phyloP scores from a whole-genome alignment of 140 eudicot genomes.

The Senecio squalidus region DNA sequence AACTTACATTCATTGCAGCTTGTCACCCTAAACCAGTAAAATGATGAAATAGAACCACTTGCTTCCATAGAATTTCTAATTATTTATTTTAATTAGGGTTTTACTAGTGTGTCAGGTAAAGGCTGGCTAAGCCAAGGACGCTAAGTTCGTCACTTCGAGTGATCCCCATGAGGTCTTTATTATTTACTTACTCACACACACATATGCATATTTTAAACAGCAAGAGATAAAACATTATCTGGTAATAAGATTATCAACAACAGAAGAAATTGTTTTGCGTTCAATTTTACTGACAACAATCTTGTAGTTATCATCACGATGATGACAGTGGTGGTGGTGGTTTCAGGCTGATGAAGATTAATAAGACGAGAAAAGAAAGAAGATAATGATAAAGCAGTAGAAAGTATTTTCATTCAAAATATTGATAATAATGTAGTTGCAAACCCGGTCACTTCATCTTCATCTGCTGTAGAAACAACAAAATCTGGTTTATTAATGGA shows the following conservation, averaged over 20 bases:
- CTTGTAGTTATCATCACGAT: background rate
- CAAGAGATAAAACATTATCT: too few species aligned
- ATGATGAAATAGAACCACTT: background rate
- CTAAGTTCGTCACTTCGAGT: too few species aligned
- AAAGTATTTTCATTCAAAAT: background rate
- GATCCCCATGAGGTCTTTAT: too few species aligned
- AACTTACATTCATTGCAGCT: background rate
- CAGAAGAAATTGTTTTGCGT: background rate
- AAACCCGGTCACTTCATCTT: background rate
- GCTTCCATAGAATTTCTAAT: too few species aligned
- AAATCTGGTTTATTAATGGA: background rate
- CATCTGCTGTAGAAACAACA: background rate
- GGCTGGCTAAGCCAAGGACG: too few species aligned
- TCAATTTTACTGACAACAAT: background rate
- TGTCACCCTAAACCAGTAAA: background rate
- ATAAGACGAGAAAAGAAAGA: too few species aligned
- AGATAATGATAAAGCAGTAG: background rate
- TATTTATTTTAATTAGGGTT: too few species aligned
- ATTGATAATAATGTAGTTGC: background rate
- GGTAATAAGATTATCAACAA: background rate
- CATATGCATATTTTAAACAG: too few species aligned
- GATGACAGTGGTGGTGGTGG: background rate
- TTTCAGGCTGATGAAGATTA: background rate
- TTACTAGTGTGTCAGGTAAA: too few species aligned
- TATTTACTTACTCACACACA: background rate